These are phyloP conservation scores for Rhodomyrtus psidioides DNA, from an alignment of 441 rosid genomes.

Conservation along the genomic window DNA sequence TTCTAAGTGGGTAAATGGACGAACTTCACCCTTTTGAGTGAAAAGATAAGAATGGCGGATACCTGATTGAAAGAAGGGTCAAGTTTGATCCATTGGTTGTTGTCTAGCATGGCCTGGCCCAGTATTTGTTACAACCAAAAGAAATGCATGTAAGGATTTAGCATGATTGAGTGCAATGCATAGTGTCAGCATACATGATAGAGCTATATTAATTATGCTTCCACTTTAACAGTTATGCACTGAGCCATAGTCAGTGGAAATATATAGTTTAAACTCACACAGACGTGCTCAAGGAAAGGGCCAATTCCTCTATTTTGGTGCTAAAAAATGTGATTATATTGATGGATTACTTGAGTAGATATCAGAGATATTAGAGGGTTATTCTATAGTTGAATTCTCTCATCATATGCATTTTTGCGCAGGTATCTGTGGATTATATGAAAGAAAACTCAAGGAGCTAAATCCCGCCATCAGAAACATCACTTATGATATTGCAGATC, in stretches of 20 bases:
- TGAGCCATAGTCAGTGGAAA: background rate
- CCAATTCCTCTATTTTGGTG: background rate
- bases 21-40: background rate
- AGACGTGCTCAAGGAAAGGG: background rate
- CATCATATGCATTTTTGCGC: background rate
- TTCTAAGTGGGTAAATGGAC: background rate
- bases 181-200: background rate
- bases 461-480: slow-evolving; percentile 77
- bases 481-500: slow-evolving; percentile 81
- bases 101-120: background rate
- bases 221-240: background rate
- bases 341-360: background rate
- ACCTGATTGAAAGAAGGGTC: background rate
- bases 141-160: background rate
- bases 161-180: background rate
- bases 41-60: background rate
- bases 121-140: background rate
- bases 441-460: slow-evolving; percentile 83
- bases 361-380: background rate
- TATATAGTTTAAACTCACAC: background rate
- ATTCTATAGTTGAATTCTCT: background rate
- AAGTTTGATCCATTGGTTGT: background rate
- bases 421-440: slow-evolving; percentile 89
- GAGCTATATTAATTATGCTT: no score
- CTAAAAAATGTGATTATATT: background rate